Percentiles rank a stretch among this genome's conserved stretches.
Conservation (phyloP, 2,329 filamentous ascomycete genomes). For the Apiospora phragmitis region DNA sequence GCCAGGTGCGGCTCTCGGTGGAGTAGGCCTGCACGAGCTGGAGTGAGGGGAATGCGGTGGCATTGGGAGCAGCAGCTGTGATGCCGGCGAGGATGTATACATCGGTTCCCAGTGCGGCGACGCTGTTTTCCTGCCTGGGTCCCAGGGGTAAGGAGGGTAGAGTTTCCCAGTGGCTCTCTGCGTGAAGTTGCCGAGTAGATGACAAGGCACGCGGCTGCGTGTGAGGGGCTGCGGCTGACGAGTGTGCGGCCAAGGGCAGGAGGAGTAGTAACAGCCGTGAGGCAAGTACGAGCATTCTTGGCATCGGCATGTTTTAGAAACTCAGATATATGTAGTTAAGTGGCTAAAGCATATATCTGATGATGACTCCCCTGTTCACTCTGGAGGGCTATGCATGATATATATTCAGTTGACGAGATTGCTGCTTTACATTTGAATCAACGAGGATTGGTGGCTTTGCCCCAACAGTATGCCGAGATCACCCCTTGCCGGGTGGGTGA, state of each 20-base stretch:
- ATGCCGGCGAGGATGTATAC: constrained; percentile 24
- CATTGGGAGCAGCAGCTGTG: constrained; percentile 39
- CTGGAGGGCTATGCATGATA: too few relatives aligned
- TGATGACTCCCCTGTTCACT: neutral
- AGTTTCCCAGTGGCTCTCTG: neutral
- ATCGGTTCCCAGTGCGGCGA: neutral
- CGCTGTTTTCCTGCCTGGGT: neutral
- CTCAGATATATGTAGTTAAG: neutral
- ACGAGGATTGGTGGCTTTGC: neutral
- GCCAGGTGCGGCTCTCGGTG: neutral
- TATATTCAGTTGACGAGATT: neutral
- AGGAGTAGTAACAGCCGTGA: neutral
- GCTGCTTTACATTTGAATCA: neutral
- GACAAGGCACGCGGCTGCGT: neutral
- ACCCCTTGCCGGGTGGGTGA: neutral
- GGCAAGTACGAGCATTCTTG: neutral
- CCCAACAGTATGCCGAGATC: neutral
- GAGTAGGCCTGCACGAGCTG: neutral
- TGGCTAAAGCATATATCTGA: too few relatives aligned
- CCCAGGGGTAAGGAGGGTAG: neutral
- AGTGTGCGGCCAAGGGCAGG: neutral
- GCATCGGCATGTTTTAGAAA: neutral
- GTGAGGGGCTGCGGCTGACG: neutral
- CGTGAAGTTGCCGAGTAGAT: neutral
- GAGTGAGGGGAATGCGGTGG: constrained; percentile 31